These are phyloP conservation scores for Ophiocordyceps camponoti-rufipedis DNA, from an alignment of 2,329 filamentous ascomycete genomes.

Conservation along the genomic window DNA sequence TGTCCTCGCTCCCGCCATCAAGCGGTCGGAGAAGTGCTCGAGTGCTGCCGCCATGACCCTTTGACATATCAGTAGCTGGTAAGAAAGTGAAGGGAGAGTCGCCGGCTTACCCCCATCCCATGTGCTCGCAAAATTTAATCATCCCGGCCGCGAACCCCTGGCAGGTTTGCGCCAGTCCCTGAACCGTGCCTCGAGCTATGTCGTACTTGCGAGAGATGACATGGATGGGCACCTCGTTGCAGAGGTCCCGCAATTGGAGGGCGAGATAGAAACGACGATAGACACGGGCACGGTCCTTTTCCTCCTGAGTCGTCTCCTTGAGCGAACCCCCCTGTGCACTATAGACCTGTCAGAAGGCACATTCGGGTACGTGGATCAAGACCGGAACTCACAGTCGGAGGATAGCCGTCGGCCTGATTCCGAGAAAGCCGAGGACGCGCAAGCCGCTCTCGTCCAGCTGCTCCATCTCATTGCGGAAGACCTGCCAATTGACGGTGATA, in stretches of 20 bases:
- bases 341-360: neutral
- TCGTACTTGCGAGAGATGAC: slow-evolving; percentile 52
- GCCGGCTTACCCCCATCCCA: slow-evolving; percentile 47
- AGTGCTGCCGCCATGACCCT: slow-evolving; percentile 53
- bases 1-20: slow-evolving; percentile 52
- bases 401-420: slow-evolving; percentile 47
- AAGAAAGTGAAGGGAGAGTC: neutral
- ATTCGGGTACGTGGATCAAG: neutral
- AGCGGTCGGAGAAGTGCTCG: slow-evolving; percentile 57
- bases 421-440: slow-evolving; percentile 48
- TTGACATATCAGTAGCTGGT: neutral
- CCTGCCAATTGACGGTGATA: slow-evolving; percentile 48
- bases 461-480: slow-evolving; percentile 55
- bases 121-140: slow-evolving; percentile 61
- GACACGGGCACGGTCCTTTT: slow-evolving; percentile 41
- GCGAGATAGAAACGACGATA: slow-evolving; percentile 60
- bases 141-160: slow-evolving; percentile 65
- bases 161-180: slow-evolving; percentile 55
- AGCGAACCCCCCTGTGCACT: slow-evolving; percentile 50
- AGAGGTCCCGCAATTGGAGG: slow-evolving; percentile 60
- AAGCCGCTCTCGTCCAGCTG: slow-evolving; percentile 51
- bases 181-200: slow-evolving; percentile 50
- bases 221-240: slow-evolving; percentile 57
- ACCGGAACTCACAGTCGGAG: slow-evolving; percentile 39
- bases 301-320: slow-evolving; percentile 41